A percentile compares a stretch with the other conserved stretches of the same genome.
These are phyloP conservation scores for Zasmidium citrigriseum DNA, from an alignment of 2,329 filamentous ascomycete genomes.

Conservation along the genomic window DNA sequence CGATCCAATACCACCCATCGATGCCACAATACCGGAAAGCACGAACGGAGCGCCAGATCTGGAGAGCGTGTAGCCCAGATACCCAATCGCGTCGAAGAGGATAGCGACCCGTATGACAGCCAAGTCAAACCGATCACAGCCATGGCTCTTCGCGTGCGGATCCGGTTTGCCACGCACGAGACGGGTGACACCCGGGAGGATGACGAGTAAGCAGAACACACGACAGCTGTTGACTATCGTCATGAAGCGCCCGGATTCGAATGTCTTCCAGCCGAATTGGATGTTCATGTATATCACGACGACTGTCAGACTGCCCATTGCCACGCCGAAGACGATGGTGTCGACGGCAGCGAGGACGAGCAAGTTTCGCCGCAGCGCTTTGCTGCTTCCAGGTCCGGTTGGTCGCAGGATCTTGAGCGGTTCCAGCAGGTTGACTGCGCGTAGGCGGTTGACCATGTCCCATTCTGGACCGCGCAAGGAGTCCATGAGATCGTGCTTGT, in stretches of 20 bases:
- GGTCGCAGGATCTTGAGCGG: constrained; percentile 80
- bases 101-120: constrained; percentile 74
- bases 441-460: constrained; percentile 47
- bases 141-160: constrained; percentile 56
- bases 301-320: constrained; percentile 79
- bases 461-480: constrained; percentile 37
- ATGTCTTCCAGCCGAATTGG: constrained; percentile 78
- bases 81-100: constrained; percentile 73
- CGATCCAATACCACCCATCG: constrained; percentile 79
- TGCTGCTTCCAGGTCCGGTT: constrained; percentile 61
- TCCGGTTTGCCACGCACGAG: constrained; percentile 63
- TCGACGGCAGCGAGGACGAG: constrained; percentile 78
- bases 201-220: constrained; percentile 70
- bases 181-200: constrained; percentile 77
- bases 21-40: constrained; percentile 68
- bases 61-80: constrained; percentile 71
- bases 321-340: constrained; percentile 76
- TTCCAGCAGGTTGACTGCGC: constrained; percentile 65
- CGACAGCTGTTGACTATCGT: constrained; percentile 76
- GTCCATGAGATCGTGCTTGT: constrained; percentile 59
- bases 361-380: constrained; percentile 74
- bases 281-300: constrained; percentile 80
- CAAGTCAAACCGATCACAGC: constrained; percentile 77
- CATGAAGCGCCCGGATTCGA: constrained; percentile 78
- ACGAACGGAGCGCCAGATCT: constrained; percentile 66